A percentile compares a stretch with the other conserved stretches of the same genome.
These are phyloP conservation scores for Ophiorrhiza pumila DNA, from an alignment of 257 asterid genomes.

Conservation along the genomic window DNA sequence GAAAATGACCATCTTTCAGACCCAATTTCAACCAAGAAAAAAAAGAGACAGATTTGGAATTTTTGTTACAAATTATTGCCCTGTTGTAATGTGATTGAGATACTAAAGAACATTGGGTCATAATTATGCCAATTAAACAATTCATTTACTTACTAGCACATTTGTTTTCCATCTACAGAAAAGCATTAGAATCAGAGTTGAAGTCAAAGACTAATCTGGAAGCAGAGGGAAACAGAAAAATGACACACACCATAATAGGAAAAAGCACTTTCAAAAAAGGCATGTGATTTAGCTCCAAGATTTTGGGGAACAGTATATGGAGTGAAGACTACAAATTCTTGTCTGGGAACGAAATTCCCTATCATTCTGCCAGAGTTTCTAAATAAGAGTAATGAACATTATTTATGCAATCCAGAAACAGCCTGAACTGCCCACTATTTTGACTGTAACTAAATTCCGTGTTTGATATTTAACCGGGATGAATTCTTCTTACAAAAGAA, in stretches of 20 bases:
- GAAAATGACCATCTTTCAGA: background rate
- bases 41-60: background rate
- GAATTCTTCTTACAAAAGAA: slow-evolving; percentile 42
- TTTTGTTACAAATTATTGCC: background rate
- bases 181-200: background rate
- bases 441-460: slow-evolving; percentile 25
- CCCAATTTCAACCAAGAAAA: background rate
- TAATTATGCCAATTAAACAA: background rate
- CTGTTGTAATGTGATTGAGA: background rate
- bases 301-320: background rate
- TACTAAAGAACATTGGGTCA: background rate
- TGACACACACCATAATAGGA: background rate
- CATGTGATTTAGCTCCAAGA: slow-evolving; percentile 7
- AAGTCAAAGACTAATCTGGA: background rate
- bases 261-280: background rate
- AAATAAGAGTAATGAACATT: slow-evolving; percentile 10
- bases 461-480: slow-evolving; percentile 8
- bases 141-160: background rate
- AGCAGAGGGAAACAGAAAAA: background rate
- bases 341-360: background rate
- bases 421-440: slow-evolving; percentile 15
- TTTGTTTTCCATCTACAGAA: background rate
- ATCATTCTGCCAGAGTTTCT: background rate
- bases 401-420: slow-evolving; percentile 10
- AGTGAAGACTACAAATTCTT: background rate